Percentiles rank a stretch among this genome's conserved stretches.
Evolutionary conservation across 139 green algal species (phyloP).

Genomic region (Tetraselmis striata): DNA sequence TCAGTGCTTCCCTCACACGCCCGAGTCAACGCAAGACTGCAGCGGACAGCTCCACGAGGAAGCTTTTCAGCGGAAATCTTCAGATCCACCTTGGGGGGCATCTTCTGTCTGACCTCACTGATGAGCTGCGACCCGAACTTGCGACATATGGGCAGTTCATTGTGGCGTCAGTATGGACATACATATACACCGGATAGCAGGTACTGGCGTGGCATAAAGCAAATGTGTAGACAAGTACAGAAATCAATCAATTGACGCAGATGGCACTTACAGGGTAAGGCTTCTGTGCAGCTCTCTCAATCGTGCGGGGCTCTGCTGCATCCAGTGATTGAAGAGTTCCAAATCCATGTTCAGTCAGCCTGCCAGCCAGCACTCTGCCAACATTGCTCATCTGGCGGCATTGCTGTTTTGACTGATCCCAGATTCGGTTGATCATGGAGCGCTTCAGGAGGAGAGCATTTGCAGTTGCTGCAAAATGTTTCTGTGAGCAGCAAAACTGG

Average conservation of each 20-base stretch:
- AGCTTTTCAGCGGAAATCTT: no score
- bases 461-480: not conserved
- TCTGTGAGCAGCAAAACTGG: no score
- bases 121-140: no score
- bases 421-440: not conserved
- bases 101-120: no score
- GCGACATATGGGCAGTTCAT: no score
- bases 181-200: no score
- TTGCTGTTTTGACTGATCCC: not conserved
- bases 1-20: no score
- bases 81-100: no score
- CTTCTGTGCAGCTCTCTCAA: not conserved
- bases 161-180: no score
- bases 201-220: no score
- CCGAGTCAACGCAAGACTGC: not conserved
- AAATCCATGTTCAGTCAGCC: not conserved
- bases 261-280: not conserved
- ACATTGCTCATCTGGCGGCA: not conserved
- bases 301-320: not conserved
- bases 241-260: no score
- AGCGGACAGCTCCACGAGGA: not conserved
- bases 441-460: not conserved
- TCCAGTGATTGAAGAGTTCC: not conserved
- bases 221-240: no score
- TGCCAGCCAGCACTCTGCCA: not conserved